Base-by-base conservation (phyloP, 768 basidiomycete genomes). In the Suillus hirtellus region DNA sequence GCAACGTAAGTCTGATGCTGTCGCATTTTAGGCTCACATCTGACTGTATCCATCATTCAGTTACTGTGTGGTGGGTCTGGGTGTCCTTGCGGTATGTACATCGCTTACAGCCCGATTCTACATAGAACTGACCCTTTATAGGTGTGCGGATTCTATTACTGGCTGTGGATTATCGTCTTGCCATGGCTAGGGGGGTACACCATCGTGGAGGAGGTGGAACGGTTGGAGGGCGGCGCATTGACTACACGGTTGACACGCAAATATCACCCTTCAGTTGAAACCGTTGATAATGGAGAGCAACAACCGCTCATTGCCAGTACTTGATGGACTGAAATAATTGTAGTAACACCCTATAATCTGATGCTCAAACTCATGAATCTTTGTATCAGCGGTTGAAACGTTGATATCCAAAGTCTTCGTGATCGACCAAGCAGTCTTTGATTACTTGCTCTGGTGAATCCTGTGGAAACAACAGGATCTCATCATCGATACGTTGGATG, bases 401-500 rank as follows among this genome's bases (percentile, higher is more conserved):
- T n/a, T 31, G 31, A 31, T 6, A 31, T 31, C 31, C 1, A 31
- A 31, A 31, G 31, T 31, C 31, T 31, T 31, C 31, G 4, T 31
- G 31, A 31, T 31, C 31, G 5, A 31, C 31, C 0, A 31, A 31
- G 67, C 91, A 93, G 68, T 91, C 85, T 37, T 82, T 80, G 56
- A 93, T 74, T 15, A 90, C 84, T 64, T 89, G 82, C 60, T 86
- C 78, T 4, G 91, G 87, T 21, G 93, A 93, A 69, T 93, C 84
- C 92, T 92, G 62, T 2, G 31, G 5, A 38, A 44, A 24, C 40
- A 59, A 59, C 7, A 31, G 65, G 59, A 60, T 31, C 6, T 19
- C 58, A 46, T 53, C n/a, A 58, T 53, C n/a, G 56, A 21, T 27
- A 27, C 24, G 58, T 17, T 37, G 43, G 17, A 47, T 11, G 24